These are phyloP conservation scores for Metroxylon sagu DNA, from an alignment of 176 grass and related monocot species.

Conservation along the genomic window DNA sequence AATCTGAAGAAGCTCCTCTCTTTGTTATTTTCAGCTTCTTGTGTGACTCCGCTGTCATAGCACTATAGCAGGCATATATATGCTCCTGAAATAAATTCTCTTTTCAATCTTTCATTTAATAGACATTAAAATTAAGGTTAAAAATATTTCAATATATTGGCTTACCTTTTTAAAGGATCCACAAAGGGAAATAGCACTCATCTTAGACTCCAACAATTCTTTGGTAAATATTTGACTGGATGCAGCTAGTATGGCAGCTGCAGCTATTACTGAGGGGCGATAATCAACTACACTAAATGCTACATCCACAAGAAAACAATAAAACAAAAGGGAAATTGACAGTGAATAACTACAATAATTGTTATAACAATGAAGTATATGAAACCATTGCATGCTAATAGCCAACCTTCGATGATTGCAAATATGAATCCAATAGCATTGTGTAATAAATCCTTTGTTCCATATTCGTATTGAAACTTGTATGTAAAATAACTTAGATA, in stretches of 20 bases:
- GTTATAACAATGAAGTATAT: background rate
- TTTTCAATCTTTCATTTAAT: background rate
- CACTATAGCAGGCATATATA: constrained; percentile 44
- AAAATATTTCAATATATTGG: background rate
- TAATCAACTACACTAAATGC: constrained; percentile 36
- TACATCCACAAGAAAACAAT: constrained; percentile 1
- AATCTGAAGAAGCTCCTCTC: constrained; percentile 14
- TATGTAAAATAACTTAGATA: constrained; percentile 49
- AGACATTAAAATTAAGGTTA: background rate
- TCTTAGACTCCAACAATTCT: constrained; percentile 33
- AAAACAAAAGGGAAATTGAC: background rate
- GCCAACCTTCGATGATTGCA: constrained; percentile 14
- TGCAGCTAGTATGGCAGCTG: constrained; percentile 41
- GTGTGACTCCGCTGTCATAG: constrained; percentile 23
- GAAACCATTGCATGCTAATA: background rate
- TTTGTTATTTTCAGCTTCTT: constrained; percentile 3
- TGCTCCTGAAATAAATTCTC: constrained; percentile 35
- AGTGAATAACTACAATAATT: background rate
- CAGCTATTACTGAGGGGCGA: constrained; percentile 45
- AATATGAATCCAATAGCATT: constrained; percentile 33
- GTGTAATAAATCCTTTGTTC: background rate
- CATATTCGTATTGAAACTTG: constrained; percentile 13
- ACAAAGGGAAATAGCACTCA: constrained; percentile 19
- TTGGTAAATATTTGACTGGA: constrained; percentile 21
- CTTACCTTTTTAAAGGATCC: constrained; percentile 41